These are phyloP conservation scores for Globisporangium paroecandrum DNA, from an alignment of 352 stramenopile genomes.

Conservation along the genomic window DNA sequence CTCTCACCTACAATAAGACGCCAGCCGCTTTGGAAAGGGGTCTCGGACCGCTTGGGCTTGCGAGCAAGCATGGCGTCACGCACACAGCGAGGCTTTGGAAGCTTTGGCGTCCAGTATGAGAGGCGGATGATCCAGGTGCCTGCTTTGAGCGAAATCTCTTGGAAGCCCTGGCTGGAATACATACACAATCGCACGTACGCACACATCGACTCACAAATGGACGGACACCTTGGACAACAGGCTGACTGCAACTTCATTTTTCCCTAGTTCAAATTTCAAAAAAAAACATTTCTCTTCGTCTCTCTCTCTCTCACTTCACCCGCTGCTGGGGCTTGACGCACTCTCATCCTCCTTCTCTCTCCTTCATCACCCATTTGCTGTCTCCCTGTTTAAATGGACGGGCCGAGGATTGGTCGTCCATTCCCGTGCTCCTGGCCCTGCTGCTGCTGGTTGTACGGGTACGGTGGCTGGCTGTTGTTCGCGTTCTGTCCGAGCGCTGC, in stretches of 20 bases:
- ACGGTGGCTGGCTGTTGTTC: conserved; percentile 6
- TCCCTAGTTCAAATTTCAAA: background rate
- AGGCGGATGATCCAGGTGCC: too few relatives aligned
- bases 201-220: background rate
- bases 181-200: background rate
- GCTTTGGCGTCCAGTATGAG: too few relatives aligned
- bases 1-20: too few relatives aligned
- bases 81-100: too few relatives aligned
- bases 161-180: background rate
- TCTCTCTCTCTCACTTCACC: background rate
- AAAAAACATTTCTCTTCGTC: background rate
- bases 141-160: background rate
- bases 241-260: background rate
- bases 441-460: conserved; percentile 10
- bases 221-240: background rate
- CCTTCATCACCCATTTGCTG: background rate
- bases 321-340: background rate
- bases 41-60: too few relatives aligned
- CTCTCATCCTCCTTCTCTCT: background rate
- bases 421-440: conserved; percentile 8
- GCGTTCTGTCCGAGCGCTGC: background rate
- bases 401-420: conserved; percentile 9
- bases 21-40: too few relatives aligned
- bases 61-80: too few relatives aligned
- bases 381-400: conserved; percentile 6